Conservation (phyloP, 192 early-diverging fungal species). For the Funneliformis geosporum region DNA sequence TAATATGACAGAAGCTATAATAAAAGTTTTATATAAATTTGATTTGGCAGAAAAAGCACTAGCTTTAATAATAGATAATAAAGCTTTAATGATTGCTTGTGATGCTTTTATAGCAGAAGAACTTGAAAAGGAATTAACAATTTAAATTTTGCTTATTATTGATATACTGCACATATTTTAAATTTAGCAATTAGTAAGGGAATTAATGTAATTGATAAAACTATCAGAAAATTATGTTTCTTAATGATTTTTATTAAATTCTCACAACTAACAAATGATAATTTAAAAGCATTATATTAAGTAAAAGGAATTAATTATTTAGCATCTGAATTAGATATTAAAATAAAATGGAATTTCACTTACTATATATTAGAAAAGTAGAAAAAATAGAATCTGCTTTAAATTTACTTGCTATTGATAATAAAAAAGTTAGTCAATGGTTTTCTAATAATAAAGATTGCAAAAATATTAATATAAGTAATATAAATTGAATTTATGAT, state of each 20-base stretch:
- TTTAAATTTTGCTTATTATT: neutral
- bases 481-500: no score
- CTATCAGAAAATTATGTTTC: neutral
- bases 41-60: neutral
- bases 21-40: neutral
- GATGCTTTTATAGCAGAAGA: neutral
- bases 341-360: neutral
- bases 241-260: neutral
- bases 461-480: no score
- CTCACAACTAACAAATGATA: neutral
- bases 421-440: no score
- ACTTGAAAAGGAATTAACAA: neutral
- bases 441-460: no score
- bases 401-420: no score
- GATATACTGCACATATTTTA: neutral
- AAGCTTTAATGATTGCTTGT: neutral
- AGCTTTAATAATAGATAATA: constrained; percentile 7
- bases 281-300: neutral
- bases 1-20: no score
- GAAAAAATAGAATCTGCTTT: no score
- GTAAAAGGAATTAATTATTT: neutral
- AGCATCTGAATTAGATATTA: neutral
- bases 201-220: neutral
- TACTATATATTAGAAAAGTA: no score
- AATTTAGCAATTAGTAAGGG: neutral